A percentile compares a stretch with the other conserved stretches of the same genome.
Evolutionary conservation across 2,329 filamentous ascomycete species (phyloP).

Genomic region (Colletotrichum salicis): DNA sequence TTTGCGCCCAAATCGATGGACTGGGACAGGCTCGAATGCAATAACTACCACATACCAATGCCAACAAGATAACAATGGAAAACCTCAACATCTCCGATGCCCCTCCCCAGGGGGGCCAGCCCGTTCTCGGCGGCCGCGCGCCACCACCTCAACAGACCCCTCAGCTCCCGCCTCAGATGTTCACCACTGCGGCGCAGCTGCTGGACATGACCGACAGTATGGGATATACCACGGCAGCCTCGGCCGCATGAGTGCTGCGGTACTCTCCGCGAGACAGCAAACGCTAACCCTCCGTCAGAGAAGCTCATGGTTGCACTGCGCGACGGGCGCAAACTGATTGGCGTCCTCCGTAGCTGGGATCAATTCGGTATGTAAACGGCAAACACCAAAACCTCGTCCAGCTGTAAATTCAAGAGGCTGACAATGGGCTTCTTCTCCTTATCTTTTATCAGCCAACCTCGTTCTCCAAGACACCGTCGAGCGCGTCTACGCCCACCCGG

Average conservation of each 20-base stretch:
- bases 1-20: slow-evolving; percentile 32
- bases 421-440: background rate
- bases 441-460: slow-evolving; percentile 78
- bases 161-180: slow-evolving; percentile 93
- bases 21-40: slow-evolving; percentile 30
- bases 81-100: slow-evolving; percentile 62
- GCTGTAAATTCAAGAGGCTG: background rate
- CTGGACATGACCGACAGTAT: slow-evolving; percentile 97
- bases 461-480: slow-evolving; percentile 94
- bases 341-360: slow-evolving; percentile 94
- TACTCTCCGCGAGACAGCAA: background rate
- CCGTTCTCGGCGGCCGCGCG: slow-evolving; percentile 43
- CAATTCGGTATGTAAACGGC: slow-evolving; percentile 82
- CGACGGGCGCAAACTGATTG: slow-evolving; percentile 93
- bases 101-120: slow-evolving; percentile 52
- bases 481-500: slow-evolving; percentile 75
- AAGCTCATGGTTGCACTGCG: slow-evolving; percentile 93
- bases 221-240: slow-evolving; percentile 48
- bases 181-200: slow-evolving; percentile 95
- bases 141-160: slow-evolving; percentile 52
- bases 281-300: slow-evolving; percentile 65
- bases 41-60: slow-evolving; percentile 34
- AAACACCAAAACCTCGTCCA: slow-evolving; percentile 2
- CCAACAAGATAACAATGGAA: slow-evolving; percentile 57
- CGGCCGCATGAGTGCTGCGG: slow-evolving; percentile 16